phyloP scores from a whole-genome alignment of 2,329 filamentous ascomycete genomes.

The Alternaria ventricosa region DNA sequence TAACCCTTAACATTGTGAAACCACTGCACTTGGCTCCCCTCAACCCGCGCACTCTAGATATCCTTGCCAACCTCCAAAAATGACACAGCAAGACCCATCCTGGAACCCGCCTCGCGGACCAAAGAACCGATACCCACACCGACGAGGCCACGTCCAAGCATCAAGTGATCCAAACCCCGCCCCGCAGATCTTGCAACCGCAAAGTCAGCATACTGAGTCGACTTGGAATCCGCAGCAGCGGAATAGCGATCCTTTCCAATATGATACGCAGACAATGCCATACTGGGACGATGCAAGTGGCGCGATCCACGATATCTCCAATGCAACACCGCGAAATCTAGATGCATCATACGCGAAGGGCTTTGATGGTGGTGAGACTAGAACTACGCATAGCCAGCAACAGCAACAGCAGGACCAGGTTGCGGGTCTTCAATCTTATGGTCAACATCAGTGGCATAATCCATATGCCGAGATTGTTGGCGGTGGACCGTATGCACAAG shows the following conservation, averaged over 20 bases:
- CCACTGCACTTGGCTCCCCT: not conserved
- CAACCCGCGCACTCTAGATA: not conserved
- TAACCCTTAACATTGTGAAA: not conserved
- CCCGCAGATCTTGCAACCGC: not conserved
- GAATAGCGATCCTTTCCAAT: not conserved
- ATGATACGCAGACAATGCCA: not conserved
- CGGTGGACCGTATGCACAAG: not conserved
- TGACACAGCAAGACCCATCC: not conserved
- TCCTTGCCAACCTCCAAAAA: not conserved
- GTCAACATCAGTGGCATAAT: not conserved
- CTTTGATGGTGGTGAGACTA: not conserved
- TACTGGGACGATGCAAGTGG: conserved; percentile 7
- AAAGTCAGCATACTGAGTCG: not conserved
- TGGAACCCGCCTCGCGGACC: not conserved
- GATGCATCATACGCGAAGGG: not conserved
- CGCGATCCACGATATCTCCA: not conserved
- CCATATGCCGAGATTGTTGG: not conserved
- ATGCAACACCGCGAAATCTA: not conserved
- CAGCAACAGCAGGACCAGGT: not conserved
- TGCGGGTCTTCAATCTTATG: not conserved
- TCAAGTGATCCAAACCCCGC: not conserved
- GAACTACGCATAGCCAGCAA: not conserved
- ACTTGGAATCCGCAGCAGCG: not conserved
- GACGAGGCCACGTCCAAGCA: too few species aligned
- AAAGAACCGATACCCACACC: not conserved